Evolutionary conservation across 2,329 filamentous ascomycete genomes (phyloP), one percentile per base, ranked within the genome.

Genomic region (Hypoxylon sp.): DNA sequence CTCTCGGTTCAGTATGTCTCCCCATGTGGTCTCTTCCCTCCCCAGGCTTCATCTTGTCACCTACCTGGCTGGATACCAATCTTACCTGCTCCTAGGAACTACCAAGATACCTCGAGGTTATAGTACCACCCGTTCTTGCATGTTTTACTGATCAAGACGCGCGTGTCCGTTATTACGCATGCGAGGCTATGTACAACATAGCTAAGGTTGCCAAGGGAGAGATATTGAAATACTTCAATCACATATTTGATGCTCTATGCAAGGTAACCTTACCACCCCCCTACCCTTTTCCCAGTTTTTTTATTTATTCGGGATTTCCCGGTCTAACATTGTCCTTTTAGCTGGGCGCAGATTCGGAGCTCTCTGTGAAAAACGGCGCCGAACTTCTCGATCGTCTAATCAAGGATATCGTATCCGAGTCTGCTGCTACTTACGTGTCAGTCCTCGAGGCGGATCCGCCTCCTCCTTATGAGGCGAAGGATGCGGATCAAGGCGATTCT

Each of bases 151-250:
- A 99, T 72, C 95, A 98, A 81, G 95, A 99, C 90, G 94, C 95
- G 26, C 88, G 95, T 61, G 95, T 98, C 30, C 88, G 95, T 68
- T 99, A 99, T 78, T 99, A 99, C 80, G 95, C 95, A 22, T 99
- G 95, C 80, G 95, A 99, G 82, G 96, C 94, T 78, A 99, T 99
- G 95, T 99, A 99, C 81, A 99, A 99, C 79, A 99, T 99, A 75
- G 94, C 95, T 74, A 99, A 99, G 80, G 95, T 99, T 49, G 95
- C 94, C 64, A 99, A 99, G 79, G 95, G 96, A 37, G 95, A 99
- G 79, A 95, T 99, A 19, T 80, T 99, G 68, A 87, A 96, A 41
- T 99, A 97, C 82, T 99, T 99, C 79, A 99, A 99, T 79, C 91
- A 96, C 73, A 95, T 99, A 67, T 99, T 99, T 75, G 95, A 99